Conservation (phyloP, 139 green algal genomes). For the Chlamydomonas eustigma region DNA sequence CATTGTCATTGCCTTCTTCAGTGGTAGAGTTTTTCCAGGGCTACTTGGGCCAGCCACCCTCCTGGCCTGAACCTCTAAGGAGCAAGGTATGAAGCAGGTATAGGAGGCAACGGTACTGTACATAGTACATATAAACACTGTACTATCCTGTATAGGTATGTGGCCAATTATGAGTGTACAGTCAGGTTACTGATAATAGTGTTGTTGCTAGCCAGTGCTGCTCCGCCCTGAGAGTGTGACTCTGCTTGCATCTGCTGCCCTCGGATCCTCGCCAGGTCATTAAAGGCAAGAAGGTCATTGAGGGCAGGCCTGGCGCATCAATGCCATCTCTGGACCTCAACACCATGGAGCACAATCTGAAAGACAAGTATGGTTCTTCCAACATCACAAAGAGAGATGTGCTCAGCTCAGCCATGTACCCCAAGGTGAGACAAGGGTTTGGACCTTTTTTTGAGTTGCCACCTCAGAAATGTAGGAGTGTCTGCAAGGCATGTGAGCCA, state of each 20-base stretch:
- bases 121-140: too few species aligned
- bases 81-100: not conserved
- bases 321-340: slow-evolving; percentile 64
- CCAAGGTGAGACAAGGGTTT: slow-evolving; percentile 69
- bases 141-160: too few species aligned
- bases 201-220: too few species aligned
- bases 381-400: slow-evolving; percentile 68
- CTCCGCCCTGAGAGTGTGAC: too few species aligned
- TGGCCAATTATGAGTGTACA: too few species aligned
- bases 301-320: slow-evolving; percentile 69
- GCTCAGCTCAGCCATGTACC: slow-evolving; percentile 81
- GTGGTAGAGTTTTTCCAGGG: slow-evolving; percentile 67
- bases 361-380: slow-evolving; percentile 59
- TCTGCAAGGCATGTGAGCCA: too few species aligned
- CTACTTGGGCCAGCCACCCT: slow-evolving; percentile 38
- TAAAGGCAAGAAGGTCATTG: slow-evolving; percentile 66
- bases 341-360: slow-evolving; percentile 50
- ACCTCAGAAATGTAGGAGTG: too few species aligned
- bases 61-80: slow-evolving; percentile 84
- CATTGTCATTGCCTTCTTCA: slow-evolving; percentile 72
- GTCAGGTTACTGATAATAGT: too few species aligned
- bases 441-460: too few species aligned
- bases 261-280: slow-evolving; percentile 37
- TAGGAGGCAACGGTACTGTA: too few species aligned
- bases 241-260: too few species aligned